Percentiles rank a stretch among this genome's conserved stretches.
Evolutionary conservation across 441 rosid genomes (phyloP).

Genomic region (Biscutella laevigata): DNA sequence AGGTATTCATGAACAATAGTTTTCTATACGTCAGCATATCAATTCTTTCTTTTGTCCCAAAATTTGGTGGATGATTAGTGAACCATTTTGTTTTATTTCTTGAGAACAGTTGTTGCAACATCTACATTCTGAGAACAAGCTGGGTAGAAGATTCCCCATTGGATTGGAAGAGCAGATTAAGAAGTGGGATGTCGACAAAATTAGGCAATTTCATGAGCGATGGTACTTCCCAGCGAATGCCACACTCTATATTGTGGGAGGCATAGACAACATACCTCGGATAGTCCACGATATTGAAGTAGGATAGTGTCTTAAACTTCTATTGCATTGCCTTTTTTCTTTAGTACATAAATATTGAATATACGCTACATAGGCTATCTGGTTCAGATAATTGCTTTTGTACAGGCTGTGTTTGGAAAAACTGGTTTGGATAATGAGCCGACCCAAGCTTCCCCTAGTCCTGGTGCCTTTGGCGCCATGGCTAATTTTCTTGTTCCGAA

Average conservation of each 20-base stretch:
- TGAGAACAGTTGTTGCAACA: constrained; percentile 74
- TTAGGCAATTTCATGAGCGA: constrained; percentile 94
- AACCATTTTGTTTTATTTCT: constrained; percentile 15
- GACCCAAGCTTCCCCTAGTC: constrained; percentile 44
- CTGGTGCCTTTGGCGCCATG: constrained; percentile 95
- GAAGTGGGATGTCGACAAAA: constrained; percentile 99
- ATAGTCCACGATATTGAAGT: constrained; percentile 75
- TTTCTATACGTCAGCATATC: constrained; percentile 18
- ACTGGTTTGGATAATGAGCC: constrained; percentile 54
- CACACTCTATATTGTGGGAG: constrained; percentile 92
- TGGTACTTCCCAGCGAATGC: constrained; percentile 99
- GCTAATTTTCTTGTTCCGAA: constrained; percentile 98
- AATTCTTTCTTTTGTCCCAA: constrained; percentile 1
- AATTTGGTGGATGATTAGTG: constrained; percentile 11
- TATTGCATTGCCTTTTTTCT: not conserved
- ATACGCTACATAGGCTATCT: not conserved
- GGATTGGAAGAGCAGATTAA: constrained; percentile 97
- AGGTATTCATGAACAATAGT: constrained; percentile 38
- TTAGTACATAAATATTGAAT: constrained; percentile 10
- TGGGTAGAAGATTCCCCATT: constrained; percentile 95
- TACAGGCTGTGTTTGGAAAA: constrained; percentile 80
- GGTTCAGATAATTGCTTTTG: constrained; percentile 25
- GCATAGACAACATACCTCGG: constrained; percentile 64
- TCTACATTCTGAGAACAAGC: constrained; percentile 97
- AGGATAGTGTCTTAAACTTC: constrained; percentile 25